These are phyloP conservation scores for Populus deltoides DNA, from an alignment of 345 rosid genomes.

Conservation along the genomic window DNA sequence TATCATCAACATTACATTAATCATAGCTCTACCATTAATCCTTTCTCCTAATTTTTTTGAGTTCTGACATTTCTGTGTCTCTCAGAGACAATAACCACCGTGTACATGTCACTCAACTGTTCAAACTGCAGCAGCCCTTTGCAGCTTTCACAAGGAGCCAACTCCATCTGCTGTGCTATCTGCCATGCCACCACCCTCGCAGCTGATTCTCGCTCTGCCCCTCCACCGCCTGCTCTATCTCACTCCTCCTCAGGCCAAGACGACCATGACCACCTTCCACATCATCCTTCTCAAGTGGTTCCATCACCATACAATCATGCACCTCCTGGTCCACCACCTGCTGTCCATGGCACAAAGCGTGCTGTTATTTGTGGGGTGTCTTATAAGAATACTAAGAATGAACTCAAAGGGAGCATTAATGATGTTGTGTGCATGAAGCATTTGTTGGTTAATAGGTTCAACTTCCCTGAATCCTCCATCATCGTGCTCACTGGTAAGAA, in stretches of 20 bases:
- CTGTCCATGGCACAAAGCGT: constrained; percentile 60
- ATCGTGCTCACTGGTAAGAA: constrained; percentile 65
- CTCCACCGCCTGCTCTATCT: constrained; percentile 10
- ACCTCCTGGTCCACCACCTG: constrained; percentile 51
- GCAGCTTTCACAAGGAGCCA: constrained; percentile 65
- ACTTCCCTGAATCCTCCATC: constrained; percentile 79
- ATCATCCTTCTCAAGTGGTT: constrained; percentile 8
- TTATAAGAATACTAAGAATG: constrained; percentile 47
- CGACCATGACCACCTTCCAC: constrained; percentile 15
- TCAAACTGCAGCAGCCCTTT: constrained; percentile 63
- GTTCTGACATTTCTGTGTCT: too few species aligned
- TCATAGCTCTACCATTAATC: too few species aligned
- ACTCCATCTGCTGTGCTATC: constrained; percentile 68
- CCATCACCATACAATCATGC: constrained; percentile 48
- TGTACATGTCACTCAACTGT: constrained; percentile 64
- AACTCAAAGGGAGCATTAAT: constrained; percentile 80
- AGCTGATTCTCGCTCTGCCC: constrained; percentile 32
- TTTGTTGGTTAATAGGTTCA: constrained; percentile 69
- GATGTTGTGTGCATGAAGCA: constrained; percentile 85
- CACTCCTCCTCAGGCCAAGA: constrained; percentile 13
- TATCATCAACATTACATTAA: too few species aligned
- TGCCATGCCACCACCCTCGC: constrained; percentile 55
- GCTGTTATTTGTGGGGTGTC: constrained; percentile 81
- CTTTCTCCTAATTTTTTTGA: too few species aligned
- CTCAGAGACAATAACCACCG: neutral